Base-by-base conservation (phyloP, 2,329 filamentous ascomycete species). In the Lachnellula arida region DNA sequence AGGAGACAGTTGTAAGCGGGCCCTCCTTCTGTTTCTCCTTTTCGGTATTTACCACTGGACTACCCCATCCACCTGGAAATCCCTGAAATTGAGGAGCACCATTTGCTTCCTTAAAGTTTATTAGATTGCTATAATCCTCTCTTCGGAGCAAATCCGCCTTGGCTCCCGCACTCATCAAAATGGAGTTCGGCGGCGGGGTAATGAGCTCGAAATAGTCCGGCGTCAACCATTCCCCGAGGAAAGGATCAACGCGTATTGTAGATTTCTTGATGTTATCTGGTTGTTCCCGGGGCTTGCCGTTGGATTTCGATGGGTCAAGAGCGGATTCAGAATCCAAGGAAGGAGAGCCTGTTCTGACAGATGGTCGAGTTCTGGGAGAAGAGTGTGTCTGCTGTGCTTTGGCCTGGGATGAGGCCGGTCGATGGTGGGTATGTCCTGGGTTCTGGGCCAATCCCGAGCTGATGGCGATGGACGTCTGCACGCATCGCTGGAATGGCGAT, bases 181-280 rank as follows among this genome's bases (percentile, higher is more conserved):
- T 82, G 3, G 91, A 93, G 44, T 85, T 84, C 0, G 94, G 94
- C 11, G 94, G 94, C 3, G 91, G 89, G 0, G 89, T 93, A 61
- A 97, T 97, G 51, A 88, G 81, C 60, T 96, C 91, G 67, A 93
- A 99, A 71, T 99, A 99, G 68, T 92, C 87, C 1, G 91, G 90
- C 2, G 88, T 89, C 32, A 97, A 79, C 94, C 94, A 99, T 77
- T 99, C 94, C 49, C 94, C 93, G 0, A 99, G 79, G 68, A 95
- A 97, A 0, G 92, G 88, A 72, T 99, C 94, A 5, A 99, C 80
- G 0, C 94, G 87, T 48, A 99, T 74, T 9, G 85, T 78, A 3
- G 82, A 76, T 60, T 83, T 87, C 55, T 78, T 76, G 57, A 81
- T 69, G 50, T 65, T 67, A 9, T 60, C 55, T 15, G 56, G 53